phyloP scores from a whole-genome alignment of 805 yeast genomes.

The Cyberlindnera petersonii region DNA sequence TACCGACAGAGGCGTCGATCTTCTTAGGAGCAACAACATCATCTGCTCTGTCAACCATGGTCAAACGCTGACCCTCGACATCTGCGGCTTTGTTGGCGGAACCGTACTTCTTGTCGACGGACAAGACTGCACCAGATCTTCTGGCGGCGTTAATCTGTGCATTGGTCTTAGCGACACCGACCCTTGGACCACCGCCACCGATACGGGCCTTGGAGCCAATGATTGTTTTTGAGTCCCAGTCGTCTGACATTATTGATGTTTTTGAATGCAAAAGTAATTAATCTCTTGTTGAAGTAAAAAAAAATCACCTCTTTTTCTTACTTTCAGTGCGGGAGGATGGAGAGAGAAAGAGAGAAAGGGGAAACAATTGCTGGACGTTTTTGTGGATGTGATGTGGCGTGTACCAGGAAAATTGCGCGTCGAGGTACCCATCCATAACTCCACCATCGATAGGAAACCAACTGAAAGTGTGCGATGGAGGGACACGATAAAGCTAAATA shows the following conservation, averaged over 20 bases:
- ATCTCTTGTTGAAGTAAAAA: too few relatives aligned
- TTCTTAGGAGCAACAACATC: constrained; percentile 93
- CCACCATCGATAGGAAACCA: background rate
- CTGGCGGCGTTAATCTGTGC: constrained; percentile 89
- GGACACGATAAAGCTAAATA: too few relatives aligned
- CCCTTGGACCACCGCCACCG: constrained; percentile 86
- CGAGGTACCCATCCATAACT: constrained; percentile 2
- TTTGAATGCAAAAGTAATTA: too few relatives aligned
- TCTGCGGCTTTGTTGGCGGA: constrained; percentile 55
- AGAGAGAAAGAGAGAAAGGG: too few relatives aligned
- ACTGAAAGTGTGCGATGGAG: too few relatives aligned
- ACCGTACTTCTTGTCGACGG: constrained; percentile 91
- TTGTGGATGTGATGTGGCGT: too few relatives aligned
- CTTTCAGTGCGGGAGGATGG: too few relatives aligned
- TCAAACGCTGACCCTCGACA: constrained; percentile 91
- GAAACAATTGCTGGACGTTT: constrained; percentile 10
- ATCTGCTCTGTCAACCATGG: constrained; percentile 89
- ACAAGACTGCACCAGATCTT: constrained; percentile 82
- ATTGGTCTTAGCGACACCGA: constrained; percentile 72
- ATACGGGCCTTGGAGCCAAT: constrained; percentile 87
- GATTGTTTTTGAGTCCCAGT: constrained; percentile 89
- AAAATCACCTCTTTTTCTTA: too few relatives aligned
- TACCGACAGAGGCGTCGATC: constrained; percentile 79
- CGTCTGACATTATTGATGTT: constrained; percentile 30
- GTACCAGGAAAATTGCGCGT: too few relatives aligned